phyloP scores from a whole-genome alignment of 345 rosid species.

The Ceriops decandra region DNA sequence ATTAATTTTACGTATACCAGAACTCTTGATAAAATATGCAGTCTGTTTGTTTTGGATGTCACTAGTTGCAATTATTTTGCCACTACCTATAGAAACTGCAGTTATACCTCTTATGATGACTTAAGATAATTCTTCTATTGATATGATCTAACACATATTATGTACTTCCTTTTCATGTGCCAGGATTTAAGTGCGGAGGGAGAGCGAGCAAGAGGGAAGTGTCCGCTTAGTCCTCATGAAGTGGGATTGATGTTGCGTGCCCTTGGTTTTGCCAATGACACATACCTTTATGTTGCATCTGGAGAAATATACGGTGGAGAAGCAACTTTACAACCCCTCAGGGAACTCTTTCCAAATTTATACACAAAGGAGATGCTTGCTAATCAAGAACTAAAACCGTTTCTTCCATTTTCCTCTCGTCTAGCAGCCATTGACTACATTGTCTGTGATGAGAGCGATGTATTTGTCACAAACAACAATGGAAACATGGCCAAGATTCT shows the following conservation, averaged over 20 bases:
- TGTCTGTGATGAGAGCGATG: conserved; percentile 90
- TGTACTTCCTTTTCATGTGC: neutral
- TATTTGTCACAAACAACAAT: conserved; percentile 88
- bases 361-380: conserved; percentile 95
- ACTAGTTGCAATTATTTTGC: neutral
- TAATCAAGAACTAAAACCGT: conserved; percentile 61
- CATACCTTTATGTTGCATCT: conserved; percentile 87
- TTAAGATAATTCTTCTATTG: neutral
- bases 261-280: conserved; percentile 85
- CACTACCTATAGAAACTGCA: neutral
- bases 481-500: conserved; percentile 99
- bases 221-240: conserved; percentile 95
- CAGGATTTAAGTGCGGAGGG: conserved; percentile 86
- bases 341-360: conserved; percentile 90
- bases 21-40: neutral
- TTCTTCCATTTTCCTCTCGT: conserved; percentile 82
- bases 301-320: conserved; percentile 99
- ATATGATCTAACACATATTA: neutral
- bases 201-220: conserved; percentile 91
- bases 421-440: conserved; percentile 93
- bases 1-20: neutral
- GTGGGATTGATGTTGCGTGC: conserved; percentile 95
- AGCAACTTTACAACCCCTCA: conserved; percentile 71
- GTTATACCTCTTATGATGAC: neutral
- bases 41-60: neutral